Evolutionary conservation across 768 basidiomycete genomes (phyloP), one percentile per base, ranked within the genome.

Genomic region (Calvatia gigantea): DNA sequence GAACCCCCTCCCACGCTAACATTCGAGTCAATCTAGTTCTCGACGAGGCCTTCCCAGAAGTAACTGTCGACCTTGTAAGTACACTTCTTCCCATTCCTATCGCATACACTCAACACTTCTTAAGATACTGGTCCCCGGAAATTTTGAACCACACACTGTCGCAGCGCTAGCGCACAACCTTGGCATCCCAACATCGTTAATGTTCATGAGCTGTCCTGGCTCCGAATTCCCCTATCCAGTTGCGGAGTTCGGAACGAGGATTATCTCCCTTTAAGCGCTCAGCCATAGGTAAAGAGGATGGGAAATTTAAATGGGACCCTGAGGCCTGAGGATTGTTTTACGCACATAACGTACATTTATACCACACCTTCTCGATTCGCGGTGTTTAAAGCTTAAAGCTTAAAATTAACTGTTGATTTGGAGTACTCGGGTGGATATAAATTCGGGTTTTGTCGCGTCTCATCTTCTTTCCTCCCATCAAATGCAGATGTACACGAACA

Each of bases 121-220:
- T 5, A 56, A 83, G 82, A 67, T 82, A 27, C 64, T 83, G 1
- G 73, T 83, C 1, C 64, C 74, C 31, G 75, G 69, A 14, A 47
- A 61, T 2, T 81, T 83, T 60, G 72, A 68, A 21, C 80, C 82
- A 3, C 58, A 67, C 35, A 75, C 69, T 25, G 74, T 85, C 15
- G 76, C 74, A 21, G 77, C 80, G 8, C 68, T 85, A 12, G 74
- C 81, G 0, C 73, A 78, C 57, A 72, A 69, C 5, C 70, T 84
- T 6, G 61, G 71, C 25, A 78, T 84, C 19, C 77, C 81, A 3
- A 70, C 76, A 6, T 78, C 81, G 15, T 58, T 84, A 38, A 85
- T 85, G 80, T 85, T 85, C 60, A 83, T 85, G 76, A 73, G 72
- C 32, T 84, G 84, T 62, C 84, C 83, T 28, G 80, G 84, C 8